Evolutionary conservation across 805 yeast species (phyloP).

Genomic region (Komagataella mondaviorum): DNA sequence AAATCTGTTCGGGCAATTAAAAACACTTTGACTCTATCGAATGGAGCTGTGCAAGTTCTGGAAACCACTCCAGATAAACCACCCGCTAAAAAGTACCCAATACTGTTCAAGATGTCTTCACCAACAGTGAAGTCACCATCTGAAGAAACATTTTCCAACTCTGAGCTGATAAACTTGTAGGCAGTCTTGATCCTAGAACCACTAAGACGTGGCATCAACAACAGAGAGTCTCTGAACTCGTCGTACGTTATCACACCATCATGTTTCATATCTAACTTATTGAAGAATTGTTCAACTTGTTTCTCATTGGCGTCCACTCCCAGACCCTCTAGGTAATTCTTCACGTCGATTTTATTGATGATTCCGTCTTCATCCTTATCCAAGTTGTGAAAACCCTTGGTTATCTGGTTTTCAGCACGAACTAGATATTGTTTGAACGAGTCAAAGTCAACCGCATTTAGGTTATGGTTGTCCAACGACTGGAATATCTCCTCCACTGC

Average conservation of each 20-base stretch:
- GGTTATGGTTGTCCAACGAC: slow-evolving; percentile 45
- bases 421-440: slow-evolving; percentile 55
- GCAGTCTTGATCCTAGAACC: slow-evolving; percentile 78
- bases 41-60: slow-evolving; percentile 94
- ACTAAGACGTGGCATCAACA: slow-evolving; percentile 69
- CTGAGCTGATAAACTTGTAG: slow-evolving; percentile 67
- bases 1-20: slow-evolving; percentile 83
- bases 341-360: slow-evolving; percentile 52
- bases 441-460: slow-evolving; percentile 41
- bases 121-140: slow-evolving; percentile 89
- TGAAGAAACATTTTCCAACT: slow-evolving; percentile 61
- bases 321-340: slow-evolving; percentile 44
- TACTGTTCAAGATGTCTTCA: slow-evolving; percentile 66
- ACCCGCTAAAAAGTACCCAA: slow-evolving; percentile 89
- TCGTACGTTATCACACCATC: slow-evolving; percentile 68
- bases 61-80: slow-evolving; percentile 94
- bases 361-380: slow-evolving; percentile 67
- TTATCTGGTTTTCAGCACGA: slow-evolving; percentile 60
- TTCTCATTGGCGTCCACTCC: slow-evolving; percentile 37
- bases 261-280: slow-evolving; percentile 36
- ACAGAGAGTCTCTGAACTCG: slow-evolving; percentile 72
- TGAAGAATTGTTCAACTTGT: slow-evolving; percentile 42
- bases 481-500: slow-evolving; percentile 44
- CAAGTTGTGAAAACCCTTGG: slow-evolving; percentile 49
- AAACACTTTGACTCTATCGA: slow-evolving; percentile 88